phyloP scores from a whole-genome alignment of 306 rosid genomes.

The Sphenostylis stenocarpa region DNA sequence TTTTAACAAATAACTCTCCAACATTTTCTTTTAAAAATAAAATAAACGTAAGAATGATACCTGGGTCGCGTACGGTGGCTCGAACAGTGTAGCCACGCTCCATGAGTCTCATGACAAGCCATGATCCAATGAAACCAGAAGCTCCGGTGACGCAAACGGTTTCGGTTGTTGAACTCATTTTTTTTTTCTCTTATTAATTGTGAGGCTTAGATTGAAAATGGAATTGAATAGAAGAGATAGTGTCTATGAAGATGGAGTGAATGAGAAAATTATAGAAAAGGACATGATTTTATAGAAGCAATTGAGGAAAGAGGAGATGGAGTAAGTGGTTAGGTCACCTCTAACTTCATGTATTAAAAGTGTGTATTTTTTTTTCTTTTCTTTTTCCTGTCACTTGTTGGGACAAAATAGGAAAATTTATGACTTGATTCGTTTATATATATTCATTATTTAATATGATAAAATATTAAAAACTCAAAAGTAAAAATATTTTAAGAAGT shows the following conservation, averaged over 20 bases:
- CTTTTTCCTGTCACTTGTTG: no score
- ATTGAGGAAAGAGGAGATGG: background rate
- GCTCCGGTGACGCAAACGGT: slow-evolving; percentile 82
- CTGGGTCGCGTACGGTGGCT: slow-evolving; percentile 88
- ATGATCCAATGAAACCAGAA: slow-evolving; percentile 72
- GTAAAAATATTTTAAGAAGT: no score
- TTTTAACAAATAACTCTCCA: no score
- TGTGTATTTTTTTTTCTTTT: no score
- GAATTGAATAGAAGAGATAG: background rate
- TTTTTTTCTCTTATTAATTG: background rate
- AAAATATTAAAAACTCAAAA: no score
- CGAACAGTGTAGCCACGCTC: slow-evolving; percentile 68
- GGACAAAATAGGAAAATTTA: no score
- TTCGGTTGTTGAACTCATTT: slow-evolving; percentile 35
- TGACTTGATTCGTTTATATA: no score
- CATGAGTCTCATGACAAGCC: slow-evolving; percentile 80
- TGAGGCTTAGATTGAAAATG: background rate
- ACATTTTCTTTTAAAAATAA: background rate
- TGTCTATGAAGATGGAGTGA: background rate
- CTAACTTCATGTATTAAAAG: no score
- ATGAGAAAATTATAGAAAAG: no score
- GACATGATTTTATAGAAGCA: background rate
- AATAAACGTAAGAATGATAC: slow-evolving; percentile 9
- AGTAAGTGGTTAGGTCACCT: no score
- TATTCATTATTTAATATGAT: no score